A percentile compares a stretch with the other conserved stretches of the same genome.
Conservation (phyloP, 768 basidiomycete genomes). For the Boletellus emodensis region DNA sequence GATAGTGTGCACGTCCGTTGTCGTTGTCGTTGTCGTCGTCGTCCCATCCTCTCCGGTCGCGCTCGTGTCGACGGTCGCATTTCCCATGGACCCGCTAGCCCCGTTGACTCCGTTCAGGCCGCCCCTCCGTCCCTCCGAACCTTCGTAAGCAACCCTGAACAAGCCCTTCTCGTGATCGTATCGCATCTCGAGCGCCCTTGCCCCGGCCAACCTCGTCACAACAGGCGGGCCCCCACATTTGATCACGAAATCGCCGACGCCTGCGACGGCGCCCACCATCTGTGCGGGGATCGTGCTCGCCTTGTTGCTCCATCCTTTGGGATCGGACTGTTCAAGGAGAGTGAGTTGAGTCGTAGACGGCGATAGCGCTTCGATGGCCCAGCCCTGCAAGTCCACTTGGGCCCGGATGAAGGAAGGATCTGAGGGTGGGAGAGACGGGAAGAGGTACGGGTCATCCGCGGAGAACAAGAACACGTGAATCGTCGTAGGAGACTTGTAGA, state of each 20-base stretch:
- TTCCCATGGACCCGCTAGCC: constrained; percentile 2
- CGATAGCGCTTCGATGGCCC: constrained; percentile 94
- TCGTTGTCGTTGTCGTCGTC: constrained; percentile 4
- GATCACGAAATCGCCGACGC: constrained; percentile 93
- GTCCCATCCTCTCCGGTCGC: constrained; percentile 21
- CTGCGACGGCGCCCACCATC: constrained; percentile 85
- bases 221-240: constrained; percentile 93
- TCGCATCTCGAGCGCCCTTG: constrained; percentile 64
- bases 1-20: constrained; percentile 46
- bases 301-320: constrained; percentile 96
- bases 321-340: constrained; percentile 93
- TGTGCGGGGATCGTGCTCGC: constrained; percentile 82
- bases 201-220: constrained; percentile 78
- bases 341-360: constrained; percentile 94
- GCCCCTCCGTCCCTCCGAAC: constrained; percentile 46
- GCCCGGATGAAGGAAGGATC: constrained; percentile 84
- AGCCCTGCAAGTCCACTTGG: constrained; percentile 97
- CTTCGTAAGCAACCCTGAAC: constrained; percentile 84
- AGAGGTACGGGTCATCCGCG: constrained; percentile 82
- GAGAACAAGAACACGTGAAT: constrained; percentile 96
- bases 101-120: constrained; percentile 23
- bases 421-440: constrained; percentile 62
- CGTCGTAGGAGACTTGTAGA: constrained; percentile 94
- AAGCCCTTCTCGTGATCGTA: constrained; percentile 86
- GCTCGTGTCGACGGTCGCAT: not conserved